A percentile compares a stretch with the other conserved stretches of the same genome.
These are phyloP conservation scores for Paramyrothecium roridum DNA, from an alignment of 2,329 filamentous ascomycete species.

Conservation along the genomic window DNA sequence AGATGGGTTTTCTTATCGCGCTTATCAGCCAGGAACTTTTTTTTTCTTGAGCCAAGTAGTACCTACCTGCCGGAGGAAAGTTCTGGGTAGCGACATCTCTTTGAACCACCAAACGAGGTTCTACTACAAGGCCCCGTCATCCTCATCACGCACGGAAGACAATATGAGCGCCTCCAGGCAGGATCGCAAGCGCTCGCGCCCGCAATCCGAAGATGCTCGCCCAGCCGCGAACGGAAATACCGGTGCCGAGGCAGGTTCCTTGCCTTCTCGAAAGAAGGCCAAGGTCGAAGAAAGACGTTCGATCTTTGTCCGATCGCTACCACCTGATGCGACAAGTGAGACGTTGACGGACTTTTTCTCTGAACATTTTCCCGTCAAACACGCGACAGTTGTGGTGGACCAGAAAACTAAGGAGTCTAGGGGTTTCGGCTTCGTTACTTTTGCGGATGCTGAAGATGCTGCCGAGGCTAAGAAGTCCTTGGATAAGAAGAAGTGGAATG, in stretches of 20 bases:
- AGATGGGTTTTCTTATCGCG: neutral
- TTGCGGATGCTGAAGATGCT: conserved; percentile 91
- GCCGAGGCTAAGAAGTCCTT: conserved; percentile 76
- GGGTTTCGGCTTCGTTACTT: conserved; percentile 95
- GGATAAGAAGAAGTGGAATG: conserved; percentile 73
- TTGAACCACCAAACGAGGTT: no score
- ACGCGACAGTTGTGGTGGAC: conserved; percentile 89
- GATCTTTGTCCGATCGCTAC: conserved; percentile 88
- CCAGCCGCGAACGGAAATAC: conserved; percentile 25
- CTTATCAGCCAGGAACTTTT: conserved; percentile 12
- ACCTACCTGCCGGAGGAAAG: no score
- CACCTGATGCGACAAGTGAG: conserved; percentile 74
- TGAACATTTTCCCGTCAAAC: conserved; percentile 89
- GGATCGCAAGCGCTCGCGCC: conserved; percentile 31
- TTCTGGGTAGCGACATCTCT: no score
- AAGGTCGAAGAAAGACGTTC: conserved; percentile 63
- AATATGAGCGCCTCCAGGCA: conserved; percentile 26
- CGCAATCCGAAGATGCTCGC: conserved; percentile 27
- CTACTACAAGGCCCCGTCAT: no score
- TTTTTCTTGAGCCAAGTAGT: conserved; percentile 9
- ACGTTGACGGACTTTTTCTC: conserved; percentile 87
- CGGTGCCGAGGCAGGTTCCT: conserved; percentile 14
- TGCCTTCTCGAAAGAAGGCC: conserved; percentile 46
- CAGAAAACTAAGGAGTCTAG: conserved; percentile 81
- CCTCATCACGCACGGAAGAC: no score